phyloP scores from a whole-genome alignment of 805 yeast genomes.

The Pichia nakasei region DNA sequence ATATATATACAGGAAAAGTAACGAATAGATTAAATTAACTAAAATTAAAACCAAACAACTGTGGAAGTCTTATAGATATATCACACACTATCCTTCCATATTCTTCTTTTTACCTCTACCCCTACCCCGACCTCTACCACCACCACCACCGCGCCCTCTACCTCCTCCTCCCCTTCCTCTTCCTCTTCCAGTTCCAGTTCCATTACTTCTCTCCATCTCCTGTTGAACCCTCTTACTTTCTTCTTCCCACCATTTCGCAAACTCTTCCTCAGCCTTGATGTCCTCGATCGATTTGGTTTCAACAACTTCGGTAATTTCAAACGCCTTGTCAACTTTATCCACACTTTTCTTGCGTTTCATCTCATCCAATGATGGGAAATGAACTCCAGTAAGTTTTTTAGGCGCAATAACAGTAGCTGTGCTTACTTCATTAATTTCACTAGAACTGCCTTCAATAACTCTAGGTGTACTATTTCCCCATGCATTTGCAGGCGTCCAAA shows the following conservation, averaged over 20 bases:
- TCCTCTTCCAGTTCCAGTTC: neutral
- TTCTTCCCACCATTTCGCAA: conserved; percentile 81
- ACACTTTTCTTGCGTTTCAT: conserved; percentile 1
- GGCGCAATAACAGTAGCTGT: conserved; percentile 36
- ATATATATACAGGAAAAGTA: neutral
- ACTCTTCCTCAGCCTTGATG: conserved; percentile 72
- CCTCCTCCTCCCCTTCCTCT: neutral
- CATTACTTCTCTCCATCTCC: conserved; percentile 18
- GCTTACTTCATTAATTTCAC: neutral
- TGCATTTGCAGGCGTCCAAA: conserved; percentile 1
- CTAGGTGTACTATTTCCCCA: conserved; percentile 11
- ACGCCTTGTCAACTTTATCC: neutral
- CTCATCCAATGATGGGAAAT: conserved; percentile 16
- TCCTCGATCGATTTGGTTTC: conserved; percentile 43
- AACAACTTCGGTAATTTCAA: neutral
- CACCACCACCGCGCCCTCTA: neutral
- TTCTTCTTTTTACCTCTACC: no score
- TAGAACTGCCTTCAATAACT: conserved; percentile 4
- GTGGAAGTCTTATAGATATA: no score
- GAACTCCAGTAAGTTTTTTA: conserved; percentile 11
- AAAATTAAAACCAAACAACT: no score
- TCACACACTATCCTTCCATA: no score
- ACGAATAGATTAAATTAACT: no score
- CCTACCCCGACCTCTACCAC: neutral
- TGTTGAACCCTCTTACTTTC: conserved; percentile 61